Percentiles rank a stretch among this genome's conserved stretches.
Conservation (phyloP, 2,329 filamentous ascomycete genomes). For the Lasiodiplodia sp. region DNA sequence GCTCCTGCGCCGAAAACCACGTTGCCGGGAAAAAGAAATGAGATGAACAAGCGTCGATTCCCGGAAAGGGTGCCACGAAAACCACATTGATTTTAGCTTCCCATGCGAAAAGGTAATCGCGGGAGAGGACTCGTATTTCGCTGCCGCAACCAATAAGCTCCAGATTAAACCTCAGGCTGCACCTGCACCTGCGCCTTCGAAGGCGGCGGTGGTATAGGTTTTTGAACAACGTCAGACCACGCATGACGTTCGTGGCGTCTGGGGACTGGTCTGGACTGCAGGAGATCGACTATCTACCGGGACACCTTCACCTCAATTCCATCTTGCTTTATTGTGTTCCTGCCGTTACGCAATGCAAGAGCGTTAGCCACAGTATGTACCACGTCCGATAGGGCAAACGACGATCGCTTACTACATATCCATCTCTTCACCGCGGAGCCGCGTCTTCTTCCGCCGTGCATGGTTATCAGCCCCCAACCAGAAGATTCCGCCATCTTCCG, state of each 20-base stretch:
- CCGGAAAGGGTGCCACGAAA: not conserved
- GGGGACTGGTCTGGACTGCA: not conserved
- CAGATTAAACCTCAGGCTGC: not conserved
- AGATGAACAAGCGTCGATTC: not conserved
- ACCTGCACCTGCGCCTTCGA: not conserved
- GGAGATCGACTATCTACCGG: not conserved
- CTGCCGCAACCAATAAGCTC: not conserved
- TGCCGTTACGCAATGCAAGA: not conserved
- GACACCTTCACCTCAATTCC: not conserved
- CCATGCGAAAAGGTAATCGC: not conserved
- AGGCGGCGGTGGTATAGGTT: not conserved
- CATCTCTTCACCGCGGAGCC: not conserved
- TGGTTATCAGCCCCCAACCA: not conserved
- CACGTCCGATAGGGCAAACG: not conserved
- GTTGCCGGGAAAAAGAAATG: not conserved
- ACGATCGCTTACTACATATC: not conserved
- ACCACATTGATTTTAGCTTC: not conserved
- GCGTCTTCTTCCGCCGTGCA: not conserved
- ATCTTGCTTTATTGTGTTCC: not conserved
- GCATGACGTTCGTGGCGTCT: slow-evolving; percentile 1
- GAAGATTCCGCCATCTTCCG: not conserved
- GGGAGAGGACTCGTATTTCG: not conserved
- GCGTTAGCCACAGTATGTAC: not conserved
- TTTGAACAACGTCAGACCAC: not conserved
- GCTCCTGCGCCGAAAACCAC: not conserved